Percentiles rank a stretch among this genome's conserved stretches.
Conservation (phyloP, 1,284 basidiomycete species). For the Ustilago sp. region DNA sequence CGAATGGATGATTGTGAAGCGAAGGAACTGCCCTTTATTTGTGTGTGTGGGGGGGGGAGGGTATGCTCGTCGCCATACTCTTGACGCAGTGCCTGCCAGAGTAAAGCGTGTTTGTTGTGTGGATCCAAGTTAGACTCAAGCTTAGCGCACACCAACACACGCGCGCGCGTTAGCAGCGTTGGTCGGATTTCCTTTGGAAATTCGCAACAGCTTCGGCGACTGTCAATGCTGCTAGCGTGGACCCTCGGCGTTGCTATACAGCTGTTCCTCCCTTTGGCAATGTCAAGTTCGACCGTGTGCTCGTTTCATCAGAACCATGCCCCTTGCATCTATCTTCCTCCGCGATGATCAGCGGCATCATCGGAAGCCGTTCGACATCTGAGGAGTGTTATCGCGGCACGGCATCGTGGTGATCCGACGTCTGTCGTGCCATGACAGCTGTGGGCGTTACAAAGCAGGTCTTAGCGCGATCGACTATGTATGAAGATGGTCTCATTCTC, state of each 20-base stretch:
- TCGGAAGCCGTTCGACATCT: background rate
- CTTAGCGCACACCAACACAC: too few relatives aligned
- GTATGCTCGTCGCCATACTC: background rate
- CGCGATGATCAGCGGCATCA: background rate
- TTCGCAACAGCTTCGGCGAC: slow-evolving; percentile 1
- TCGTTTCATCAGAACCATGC: background rate
- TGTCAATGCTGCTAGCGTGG: background rate
- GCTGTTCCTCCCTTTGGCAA: background rate
- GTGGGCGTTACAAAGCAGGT: background rate
- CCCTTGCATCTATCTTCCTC: too few relatives aligned
- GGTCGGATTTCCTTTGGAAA: background rate
- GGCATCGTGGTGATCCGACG: background rate
- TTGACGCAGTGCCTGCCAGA: background rate
- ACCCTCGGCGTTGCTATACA: slow-evolving; percentile 1
- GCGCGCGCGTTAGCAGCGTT: background rate
- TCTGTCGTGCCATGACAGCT: background rate
- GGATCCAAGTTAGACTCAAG: background rate
- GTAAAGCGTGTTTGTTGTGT: background rate
- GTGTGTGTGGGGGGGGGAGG: background rate
- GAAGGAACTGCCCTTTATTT: background rate
- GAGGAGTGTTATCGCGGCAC: background rate
- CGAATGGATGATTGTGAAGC: background rate
- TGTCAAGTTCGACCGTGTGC: background rate
- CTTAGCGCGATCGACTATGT: background rate
- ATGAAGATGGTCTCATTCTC: background rate